Percentiles rank a stretch among this genome's conserved stretches.
Conservation (phyloP, 1,284 basidiomycete genomes). For the Naganishia sp. region DNA sequence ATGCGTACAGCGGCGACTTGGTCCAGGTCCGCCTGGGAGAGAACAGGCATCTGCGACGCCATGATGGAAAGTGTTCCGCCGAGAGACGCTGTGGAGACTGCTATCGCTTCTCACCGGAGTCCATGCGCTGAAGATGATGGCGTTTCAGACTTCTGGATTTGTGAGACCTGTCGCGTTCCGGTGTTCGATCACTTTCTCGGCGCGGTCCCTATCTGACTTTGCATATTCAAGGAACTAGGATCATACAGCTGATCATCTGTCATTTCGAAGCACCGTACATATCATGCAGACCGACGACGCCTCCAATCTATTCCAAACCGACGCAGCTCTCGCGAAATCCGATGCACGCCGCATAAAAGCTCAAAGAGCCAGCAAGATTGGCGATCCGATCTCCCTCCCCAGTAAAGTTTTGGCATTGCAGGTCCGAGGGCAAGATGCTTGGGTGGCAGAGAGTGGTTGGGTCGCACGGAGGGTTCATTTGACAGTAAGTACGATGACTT, state of each 20-base stretch:
- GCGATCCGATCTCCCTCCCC: slow-evolving; percentile 71
- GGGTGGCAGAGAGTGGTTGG: slow-evolving; percentile 82
- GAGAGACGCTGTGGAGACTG: too few species aligned
- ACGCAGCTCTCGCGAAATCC: slow-evolving; percentile 69
- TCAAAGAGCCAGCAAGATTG: slow-evolving; percentile 67
- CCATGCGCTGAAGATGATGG: too few species aligned
- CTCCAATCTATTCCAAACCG: slow-evolving; percentile 64
- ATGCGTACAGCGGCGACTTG: slow-evolving; percentile 32
- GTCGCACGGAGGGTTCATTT: slow-evolving; percentile 61
- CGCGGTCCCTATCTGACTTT: neutral
- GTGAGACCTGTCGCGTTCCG: too few species aligned
- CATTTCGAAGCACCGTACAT: neutral
- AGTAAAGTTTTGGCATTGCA: slow-evolving; percentile 73
- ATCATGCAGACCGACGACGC: slow-evolving; percentile 56
- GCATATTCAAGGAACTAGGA: too few species aligned
- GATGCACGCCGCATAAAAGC: slow-evolving; percentile 69
- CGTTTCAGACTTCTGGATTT: too few species aligned
- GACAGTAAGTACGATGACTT: slow-evolving; percentile 12
- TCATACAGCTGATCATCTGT: too few species aligned
- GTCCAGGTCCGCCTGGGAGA: slow-evolving; percentile 31
- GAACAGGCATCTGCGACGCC: slow-evolving; percentile 29
- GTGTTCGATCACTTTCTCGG: slow-evolving; percentile 7
- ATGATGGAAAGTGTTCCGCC: slow-evolving; percentile 1
- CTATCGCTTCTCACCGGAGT: too few species aligned
- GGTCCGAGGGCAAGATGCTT: slow-evolving; percentile 66